Evolutionary conservation across 495 filamentous ascomycete genomes (phyloP).

Genomic region (Cercophora newfieldiana): DNA sequence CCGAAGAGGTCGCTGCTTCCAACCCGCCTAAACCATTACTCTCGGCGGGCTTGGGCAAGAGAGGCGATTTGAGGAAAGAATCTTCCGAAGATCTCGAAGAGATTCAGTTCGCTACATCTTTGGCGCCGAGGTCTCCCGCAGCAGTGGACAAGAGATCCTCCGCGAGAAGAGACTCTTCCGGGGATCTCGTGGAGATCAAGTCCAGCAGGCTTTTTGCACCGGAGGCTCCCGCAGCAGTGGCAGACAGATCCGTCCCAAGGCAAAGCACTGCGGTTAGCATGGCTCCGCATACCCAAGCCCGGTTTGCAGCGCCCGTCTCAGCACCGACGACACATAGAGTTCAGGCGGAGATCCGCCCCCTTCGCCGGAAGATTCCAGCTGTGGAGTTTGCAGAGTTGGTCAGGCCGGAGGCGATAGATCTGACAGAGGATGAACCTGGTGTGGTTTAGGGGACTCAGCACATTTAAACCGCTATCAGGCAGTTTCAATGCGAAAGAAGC

Average conservation of each 20-base stretch:
- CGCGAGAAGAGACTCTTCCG: not conserved
- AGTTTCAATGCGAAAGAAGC: not conserved
- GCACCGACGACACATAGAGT: not conserved
- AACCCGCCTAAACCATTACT: too few species aligned
- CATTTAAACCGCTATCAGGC: not conserved
- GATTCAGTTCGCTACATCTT: too few species aligned
- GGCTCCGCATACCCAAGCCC: not conserved
- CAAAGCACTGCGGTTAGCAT: not conserved
- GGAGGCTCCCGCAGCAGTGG: not conserved
- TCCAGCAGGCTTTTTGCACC: not conserved
- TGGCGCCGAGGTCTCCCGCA: not conserved
- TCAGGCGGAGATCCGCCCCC: not conserved
- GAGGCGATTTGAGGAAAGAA: too few species aligned
- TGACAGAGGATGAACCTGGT: constrained; percentile 8
- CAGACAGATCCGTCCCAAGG: not conserved
- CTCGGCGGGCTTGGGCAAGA: too few species aligned
- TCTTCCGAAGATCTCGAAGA: too few species aligned
- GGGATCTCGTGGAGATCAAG: not conserved
- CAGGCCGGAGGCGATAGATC: constrained; percentile 8
- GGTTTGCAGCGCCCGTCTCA: not conserved
- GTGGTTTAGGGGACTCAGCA: not conserved
- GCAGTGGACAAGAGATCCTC: not conserved
- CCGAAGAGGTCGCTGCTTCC: not conserved
- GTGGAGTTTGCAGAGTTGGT: constrained; percentile 12
- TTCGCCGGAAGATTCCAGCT: not conserved